Evolutionary conservation across 1,139 yeast species (phyloP).

Genomic region (Lodderomyces beijingensis): DNA sequence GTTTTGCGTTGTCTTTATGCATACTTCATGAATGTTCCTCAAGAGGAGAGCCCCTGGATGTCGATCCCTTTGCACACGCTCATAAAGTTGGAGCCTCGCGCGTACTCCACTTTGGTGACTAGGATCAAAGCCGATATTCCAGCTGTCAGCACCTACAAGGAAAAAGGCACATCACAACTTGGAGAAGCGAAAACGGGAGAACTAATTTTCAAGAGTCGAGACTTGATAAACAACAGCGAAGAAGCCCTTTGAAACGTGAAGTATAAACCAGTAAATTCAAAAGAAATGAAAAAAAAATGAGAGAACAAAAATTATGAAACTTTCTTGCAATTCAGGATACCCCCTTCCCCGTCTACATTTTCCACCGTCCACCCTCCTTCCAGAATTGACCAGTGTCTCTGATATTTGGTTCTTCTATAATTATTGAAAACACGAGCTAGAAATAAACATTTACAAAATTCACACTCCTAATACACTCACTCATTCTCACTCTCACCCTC

Average conservation of each 20-base stretch:
- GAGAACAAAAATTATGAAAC: slow-evolving; percentile 1
- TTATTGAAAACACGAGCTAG: too few relatives aligned
- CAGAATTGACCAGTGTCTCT: too few relatives aligned
- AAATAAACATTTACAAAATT: too few relatives aligned
- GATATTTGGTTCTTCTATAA: too few relatives aligned
- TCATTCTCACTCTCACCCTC: background rate
- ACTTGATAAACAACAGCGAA: slow-evolving; percentile 32
- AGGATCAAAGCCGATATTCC: slow-evolving; percentile 94
- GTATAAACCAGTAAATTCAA: too few relatives aligned
- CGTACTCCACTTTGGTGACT: slow-evolving; percentile 84
- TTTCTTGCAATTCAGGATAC: too few relatives aligned
- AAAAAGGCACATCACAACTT: slow-evolving; percentile 80
- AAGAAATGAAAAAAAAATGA: background rate
- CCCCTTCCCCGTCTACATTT: too few relatives aligned
- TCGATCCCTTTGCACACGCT: slow-evolving; percentile 94
- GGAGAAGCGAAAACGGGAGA: slow-evolving; percentile 48
- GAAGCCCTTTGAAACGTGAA: slow-evolving; percentile 4
- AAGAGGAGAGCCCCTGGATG: slow-evolving; percentile 98
- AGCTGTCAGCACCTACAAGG: slow-evolving; percentile 94
- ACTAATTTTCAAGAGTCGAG: slow-evolving; percentile 31
- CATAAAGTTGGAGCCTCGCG: slow-evolving; percentile 89
- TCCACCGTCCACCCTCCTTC: too few relatives aligned
- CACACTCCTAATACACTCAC: too few relatives aligned
- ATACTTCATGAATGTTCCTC: slow-evolving; percentile 97
- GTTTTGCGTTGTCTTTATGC: slow-evolving; percentile 95